These are phyloP conservation scores for Herpetomonas tarakana DNA, from an alignment of 208 protist species.

Conservation along the genomic window DNA sequence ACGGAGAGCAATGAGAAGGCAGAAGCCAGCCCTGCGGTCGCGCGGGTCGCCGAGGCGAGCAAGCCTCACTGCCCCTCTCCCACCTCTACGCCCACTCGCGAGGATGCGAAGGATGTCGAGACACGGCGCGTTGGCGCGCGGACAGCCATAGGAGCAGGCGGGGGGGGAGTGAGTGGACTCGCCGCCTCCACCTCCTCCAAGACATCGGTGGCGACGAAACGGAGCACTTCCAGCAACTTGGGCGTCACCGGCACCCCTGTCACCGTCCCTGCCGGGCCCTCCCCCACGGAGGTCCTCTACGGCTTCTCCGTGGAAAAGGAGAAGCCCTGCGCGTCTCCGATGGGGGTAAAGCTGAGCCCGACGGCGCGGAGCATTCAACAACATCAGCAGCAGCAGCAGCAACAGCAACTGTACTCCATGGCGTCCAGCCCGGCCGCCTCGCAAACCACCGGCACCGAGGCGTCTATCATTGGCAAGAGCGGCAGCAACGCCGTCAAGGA, in stretches of 20 bases:
- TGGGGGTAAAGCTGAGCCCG: background rate
- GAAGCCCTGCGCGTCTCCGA: background rate
- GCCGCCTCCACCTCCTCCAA: background rate
- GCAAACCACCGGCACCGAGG: background rate
- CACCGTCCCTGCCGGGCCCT: background rate
- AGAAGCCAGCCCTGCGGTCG: background rate
- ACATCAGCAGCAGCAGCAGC: too few species aligned
- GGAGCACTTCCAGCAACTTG: background rate
- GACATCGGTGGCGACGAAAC: background rate
- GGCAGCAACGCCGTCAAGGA: background rate
- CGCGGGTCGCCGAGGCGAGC: background rate
- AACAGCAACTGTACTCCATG: background rate
- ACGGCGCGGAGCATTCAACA: background rate
- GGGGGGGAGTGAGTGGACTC: too few species aligned
- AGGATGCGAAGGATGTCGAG: background rate
- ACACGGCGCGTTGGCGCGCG: background rate
- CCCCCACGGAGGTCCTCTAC: conserved; percentile 11
- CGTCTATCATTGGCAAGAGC: background rate
- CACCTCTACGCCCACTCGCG: background rate
- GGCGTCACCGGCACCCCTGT: background rate
- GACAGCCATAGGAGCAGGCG: too few species aligned
- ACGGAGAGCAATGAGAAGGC: background rate
- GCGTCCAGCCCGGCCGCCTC: background rate
- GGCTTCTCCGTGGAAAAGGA: conserved; percentile 6
- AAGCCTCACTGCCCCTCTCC: background rate